Conservation (phyloP, 2,329 filamentous ascomycete genomes). For the Alternaria sp. region DNA sequence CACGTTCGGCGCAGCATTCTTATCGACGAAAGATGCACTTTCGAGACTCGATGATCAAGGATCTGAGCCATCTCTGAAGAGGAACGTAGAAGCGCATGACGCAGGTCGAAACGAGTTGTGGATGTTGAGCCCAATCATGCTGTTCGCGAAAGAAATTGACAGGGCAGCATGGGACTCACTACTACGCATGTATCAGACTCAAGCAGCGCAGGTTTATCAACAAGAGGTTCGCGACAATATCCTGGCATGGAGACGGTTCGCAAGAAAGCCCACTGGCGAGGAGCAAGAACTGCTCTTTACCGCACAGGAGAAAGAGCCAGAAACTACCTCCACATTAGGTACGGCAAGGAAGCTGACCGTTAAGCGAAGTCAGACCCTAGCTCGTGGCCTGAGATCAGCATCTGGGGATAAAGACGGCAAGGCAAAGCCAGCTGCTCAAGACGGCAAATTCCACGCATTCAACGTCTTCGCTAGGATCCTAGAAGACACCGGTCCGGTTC, state of each 20-base stretch:
- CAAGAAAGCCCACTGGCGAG: slow-evolving; percentile 75
- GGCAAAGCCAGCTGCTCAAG: slow-evolving; percentile 62
- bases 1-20: slow-evolving; percentile 78
- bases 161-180: slow-evolving; percentile 79
- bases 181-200: slow-evolving; percentile 80
- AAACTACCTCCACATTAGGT: slow-evolving; percentile 63
- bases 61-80: slow-evolving; percentile 61
- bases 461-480: slow-evolving; percentile 82
- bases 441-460: slow-evolving; percentile 73
- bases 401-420: slow-evolving; percentile 66
- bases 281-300: slow-evolving; percentile 89
- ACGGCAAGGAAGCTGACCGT: slow-evolving; percentile 90
- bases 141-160: slow-evolving; percentile 88
- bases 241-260: slow-evolving; percentile 79
- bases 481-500: slow-evolving; percentile 80
- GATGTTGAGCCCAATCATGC: slow-evolving; percentile 85
- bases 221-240: slow-evolving; percentile 81
- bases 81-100: slow-evolving; percentile 73
- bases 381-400: slow-evolving; percentile 73
- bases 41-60: slow-evolving; percentile 53
- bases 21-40: slow-evolving; percentile 71
- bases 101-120: slow-evolving; percentile 76
- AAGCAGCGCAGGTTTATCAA: slow-evolving; percentile 78
- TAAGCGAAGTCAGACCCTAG: slow-evolving; percentile 88
- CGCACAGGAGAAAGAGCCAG: slow-evolving; percentile 84